Evolutionary conservation across 306 rosid species (phyloP).

Genomic region (Mimosa bimucronata): DNA sequence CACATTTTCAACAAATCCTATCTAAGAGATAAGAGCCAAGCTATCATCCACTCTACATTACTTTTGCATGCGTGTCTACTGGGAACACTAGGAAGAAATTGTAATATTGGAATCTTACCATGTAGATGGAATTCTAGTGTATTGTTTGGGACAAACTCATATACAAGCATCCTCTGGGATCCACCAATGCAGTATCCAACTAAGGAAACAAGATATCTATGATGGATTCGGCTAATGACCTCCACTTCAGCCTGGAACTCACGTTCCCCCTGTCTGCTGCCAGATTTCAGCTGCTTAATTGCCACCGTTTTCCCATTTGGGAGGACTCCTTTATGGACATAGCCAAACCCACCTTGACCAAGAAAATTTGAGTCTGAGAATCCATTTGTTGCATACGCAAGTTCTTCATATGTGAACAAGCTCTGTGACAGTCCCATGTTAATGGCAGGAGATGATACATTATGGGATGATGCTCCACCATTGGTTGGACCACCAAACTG

Average conservation of each 20-base stretch:
- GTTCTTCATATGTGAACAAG: conserved; percentile 57
- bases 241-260: conserved; percentile 73
- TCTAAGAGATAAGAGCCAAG: no score
- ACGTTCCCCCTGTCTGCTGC: conserved; percentile 69
- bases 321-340: conserved; percentile 69
- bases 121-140: no score
- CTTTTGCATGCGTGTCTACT: no score
- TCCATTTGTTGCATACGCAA: conserved; percentile 53
- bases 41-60: no score
- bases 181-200: conserved; percentile 65
- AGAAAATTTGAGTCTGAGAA: conserved; percentile 60
- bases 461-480: conserved; percentile 31
- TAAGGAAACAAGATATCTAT: conserved; percentile 66
- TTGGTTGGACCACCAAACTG: conserved; percentile 32
- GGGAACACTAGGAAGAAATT: no score
- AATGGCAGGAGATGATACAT: conserved; percentile 38
- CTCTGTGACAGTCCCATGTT: conserved; percentile 48
- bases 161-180: conserved; percentile 58
- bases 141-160: conserved; percentile 62
- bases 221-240: conserved; percentile 70
- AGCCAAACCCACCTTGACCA: conserved; percentile 77
- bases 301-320: conserved; percentile 67
- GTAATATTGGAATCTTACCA: no score
- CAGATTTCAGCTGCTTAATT: conserved; percentile 62
- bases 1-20: no score